Percentiles rank a stretch among this genome's conserved stretches.
These are phyloP conservation scores for Murraya paniculata DNA, from an alignment of 345 rosid genomes.

Conservation along the genomic window DNA sequence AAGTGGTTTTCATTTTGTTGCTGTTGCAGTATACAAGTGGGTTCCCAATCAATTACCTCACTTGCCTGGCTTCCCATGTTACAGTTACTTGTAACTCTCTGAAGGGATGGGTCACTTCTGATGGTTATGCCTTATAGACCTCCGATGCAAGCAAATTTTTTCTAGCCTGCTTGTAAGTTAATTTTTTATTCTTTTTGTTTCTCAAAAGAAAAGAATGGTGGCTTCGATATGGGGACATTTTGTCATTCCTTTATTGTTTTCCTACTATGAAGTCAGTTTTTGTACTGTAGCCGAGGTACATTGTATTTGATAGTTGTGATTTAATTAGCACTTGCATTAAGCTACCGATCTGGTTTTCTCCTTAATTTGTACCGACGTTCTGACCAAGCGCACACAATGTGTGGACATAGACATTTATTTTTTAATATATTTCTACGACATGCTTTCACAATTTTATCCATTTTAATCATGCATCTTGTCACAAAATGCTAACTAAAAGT, in stretches of 20 bases:
- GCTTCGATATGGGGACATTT: not conserved
- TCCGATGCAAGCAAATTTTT: slow-evolving; percentile 84
- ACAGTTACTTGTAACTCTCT: slow-evolving; percentile 76
- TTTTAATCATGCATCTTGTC: no score
- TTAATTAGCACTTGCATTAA: not conserved
- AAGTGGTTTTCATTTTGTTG: not conserved
- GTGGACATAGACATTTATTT: no score
- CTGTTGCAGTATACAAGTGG: slow-evolving; percentile 67
- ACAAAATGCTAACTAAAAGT: no score
- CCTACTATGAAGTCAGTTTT: not conserved
- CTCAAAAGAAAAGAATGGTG: not conserved
- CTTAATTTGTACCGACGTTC: no score
- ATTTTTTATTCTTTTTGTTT: not conserved
- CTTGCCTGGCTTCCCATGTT: slow-evolving; percentile 81
- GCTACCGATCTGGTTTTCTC: no score
- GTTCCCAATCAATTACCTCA: slow-evolving; percentile 91
- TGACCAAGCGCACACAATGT: no score
- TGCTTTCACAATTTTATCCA: no score
- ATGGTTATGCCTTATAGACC: slow-evolving; percentile 79
- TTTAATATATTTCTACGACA: no score
- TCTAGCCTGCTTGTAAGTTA: slow-evolving; percentile 76
- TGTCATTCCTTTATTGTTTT: not conserved
- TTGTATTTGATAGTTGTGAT: not conserved
- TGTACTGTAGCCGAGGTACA: not conserved
- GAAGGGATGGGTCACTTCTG: slow-evolving; percentile 83